Evolutionary conservation across 2,329 filamentous ascomycete genomes (phyloP).

Genomic region (Aspergillus ochraceoroseus): DNA sequence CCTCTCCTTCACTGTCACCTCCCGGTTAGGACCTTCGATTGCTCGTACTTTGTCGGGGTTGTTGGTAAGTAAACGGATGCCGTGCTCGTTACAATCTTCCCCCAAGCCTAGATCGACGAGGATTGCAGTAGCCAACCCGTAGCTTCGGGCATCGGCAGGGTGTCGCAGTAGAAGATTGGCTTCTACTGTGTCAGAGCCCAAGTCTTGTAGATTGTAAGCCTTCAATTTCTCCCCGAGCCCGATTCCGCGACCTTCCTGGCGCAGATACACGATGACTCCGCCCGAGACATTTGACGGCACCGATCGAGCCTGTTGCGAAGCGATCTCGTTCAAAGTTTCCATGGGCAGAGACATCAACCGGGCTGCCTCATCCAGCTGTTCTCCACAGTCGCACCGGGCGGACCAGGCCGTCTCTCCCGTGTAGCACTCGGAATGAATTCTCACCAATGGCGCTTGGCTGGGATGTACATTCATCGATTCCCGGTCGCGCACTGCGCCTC

Average conservation of each 20-base stretch:
- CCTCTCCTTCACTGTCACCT: constrained; percentile 80
- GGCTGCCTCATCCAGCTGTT: constrained; percentile 94
- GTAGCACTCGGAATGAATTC: constrained; percentile 98
- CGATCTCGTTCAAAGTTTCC: constrained; percentile 29
- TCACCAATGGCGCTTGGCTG: constrained; percentile 64
- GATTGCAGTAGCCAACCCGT: constrained; percentile 95
- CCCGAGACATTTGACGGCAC: constrained; percentile 56
- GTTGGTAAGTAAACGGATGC: constrained; percentile 80
- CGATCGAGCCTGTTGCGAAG: constrained; percentile 25
- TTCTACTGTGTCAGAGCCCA: constrained; percentile 96
- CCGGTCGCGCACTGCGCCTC: constrained; percentile 12
- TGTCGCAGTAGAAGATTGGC: constrained; percentile 87
- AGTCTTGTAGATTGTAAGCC: constrained; percentile 94
- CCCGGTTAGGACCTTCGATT: constrained; percentile 83
- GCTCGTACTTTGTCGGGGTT: constrained; percentile 96
- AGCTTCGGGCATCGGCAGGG: constrained; percentile 89
- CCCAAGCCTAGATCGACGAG: constrained; percentile 73
- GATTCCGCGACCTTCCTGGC: constrained; percentile 93
- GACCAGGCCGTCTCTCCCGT: constrained; percentile 99
- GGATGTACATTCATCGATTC: constrained; percentile 19
- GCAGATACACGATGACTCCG: constrained; percentile 90
- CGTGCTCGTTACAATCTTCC: constrained; percentile 55
- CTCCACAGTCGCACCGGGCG: constrained; percentile 92
- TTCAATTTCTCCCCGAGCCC: constrained; percentile 93
- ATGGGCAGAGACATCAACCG: constrained; percentile 75